These are phyloP conservation scores for Aspergillus novoparasiticus DNA, from an alignment of 2,329 filamentous ascomycete genomes.

Conservation along the genomic window DNA sequence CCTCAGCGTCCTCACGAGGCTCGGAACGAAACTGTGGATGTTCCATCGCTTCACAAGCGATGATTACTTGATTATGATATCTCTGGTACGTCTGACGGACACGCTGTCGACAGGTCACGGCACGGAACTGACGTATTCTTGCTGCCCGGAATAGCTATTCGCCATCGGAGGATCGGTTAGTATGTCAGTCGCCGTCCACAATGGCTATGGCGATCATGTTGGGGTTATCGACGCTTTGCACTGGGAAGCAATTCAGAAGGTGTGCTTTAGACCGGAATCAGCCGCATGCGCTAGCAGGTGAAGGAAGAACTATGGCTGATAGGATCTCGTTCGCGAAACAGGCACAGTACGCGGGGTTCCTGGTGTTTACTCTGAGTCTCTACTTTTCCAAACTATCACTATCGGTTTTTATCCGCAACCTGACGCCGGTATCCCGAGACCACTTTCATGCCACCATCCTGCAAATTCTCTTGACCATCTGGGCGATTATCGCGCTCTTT, in stretches of 20 bases:
- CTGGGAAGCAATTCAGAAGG: constrained; percentile 25
- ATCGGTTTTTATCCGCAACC: constrained; percentile 23
- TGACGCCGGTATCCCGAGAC: constrained; percentile 23
- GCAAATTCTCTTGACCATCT: constrained; percentile 15
- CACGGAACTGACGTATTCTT: neutral
- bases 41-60: constrained; percentile 24
- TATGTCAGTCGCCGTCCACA: constrained; percentile 24
- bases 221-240: constrained; percentile 13
- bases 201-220: constrained; percentile 26
- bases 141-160: constrained; percentile 9
- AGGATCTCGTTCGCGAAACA: neutral
- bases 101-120: too few species aligned
- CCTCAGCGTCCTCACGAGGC: constrained; percentile 24
- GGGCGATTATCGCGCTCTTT: constrained; percentile 19
- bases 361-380: constrained; percentile 25
- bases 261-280: neutral
- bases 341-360: constrained; percentile 24
- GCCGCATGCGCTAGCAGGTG: neutral
- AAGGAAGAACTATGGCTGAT: neutral
- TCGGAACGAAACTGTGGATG: constrained; percentile 25
- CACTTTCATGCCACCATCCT: constrained; percentile 17
- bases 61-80: constrained; percentile 24
- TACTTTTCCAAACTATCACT: constrained; percentile 28
- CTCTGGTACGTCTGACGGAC: constrained; percentile 12
- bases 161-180: constrained; percentile 20